Evolutionary conservation across 2,329 filamentous ascomycete species (phyloP).

Genomic region (Ophiostoma sp.): DNA sequence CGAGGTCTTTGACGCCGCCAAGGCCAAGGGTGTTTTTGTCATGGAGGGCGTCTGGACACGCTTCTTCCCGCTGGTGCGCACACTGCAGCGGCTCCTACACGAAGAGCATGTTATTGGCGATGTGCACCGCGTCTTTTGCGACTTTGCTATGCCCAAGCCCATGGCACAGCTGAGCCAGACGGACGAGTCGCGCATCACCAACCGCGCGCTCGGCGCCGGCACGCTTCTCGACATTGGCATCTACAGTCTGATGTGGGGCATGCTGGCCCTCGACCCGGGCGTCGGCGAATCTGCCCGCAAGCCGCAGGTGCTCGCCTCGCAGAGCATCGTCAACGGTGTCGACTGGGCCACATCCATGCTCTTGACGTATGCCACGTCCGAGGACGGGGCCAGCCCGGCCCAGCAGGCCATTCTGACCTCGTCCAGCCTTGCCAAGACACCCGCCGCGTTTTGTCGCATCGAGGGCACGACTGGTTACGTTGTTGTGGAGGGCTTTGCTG

Average conservation of each 20-base stretch:
- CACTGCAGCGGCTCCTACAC: constrained; percentile 41
- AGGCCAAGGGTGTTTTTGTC: constrained; percentile 44
- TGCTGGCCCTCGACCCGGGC: constrained; percentile 38
- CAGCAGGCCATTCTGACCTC: constrained; percentile 46
- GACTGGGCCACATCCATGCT: constrained; percentile 42
- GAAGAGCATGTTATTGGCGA: constrained; percentile 44
- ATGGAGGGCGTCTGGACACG: constrained; percentile 51
- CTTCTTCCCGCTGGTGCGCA: constrained; percentile 42
- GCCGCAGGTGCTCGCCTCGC: constrained; percentile 42
- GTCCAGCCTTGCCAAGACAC: constrained; percentile 36
- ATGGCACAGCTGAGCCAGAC: constrained; percentile 38
- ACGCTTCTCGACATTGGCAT: constrained; percentile 47
- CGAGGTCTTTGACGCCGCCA: constrained; percentile 44
- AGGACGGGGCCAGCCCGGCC: constrained; percentile 41
- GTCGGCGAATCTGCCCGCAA: constrained; percentile 16
- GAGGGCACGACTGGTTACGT: constrained; percentile 44
- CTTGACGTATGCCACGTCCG: constrained; percentile 1
- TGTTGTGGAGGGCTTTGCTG: constrained; percentile 39
- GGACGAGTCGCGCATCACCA: constrained; percentile 38
- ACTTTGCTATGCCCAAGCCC: constrained; percentile 40
- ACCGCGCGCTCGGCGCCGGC: constrained; percentile 45
- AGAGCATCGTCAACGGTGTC: constrained; percentile 40
- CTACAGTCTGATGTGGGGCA: constrained; percentile 46
- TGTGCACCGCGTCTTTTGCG: constrained; percentile 42
- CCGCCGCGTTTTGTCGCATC: constrained; percentile 40